Conservation (phyloP, 805 yeast genomes). For the Saturnispora diversa region DNA sequence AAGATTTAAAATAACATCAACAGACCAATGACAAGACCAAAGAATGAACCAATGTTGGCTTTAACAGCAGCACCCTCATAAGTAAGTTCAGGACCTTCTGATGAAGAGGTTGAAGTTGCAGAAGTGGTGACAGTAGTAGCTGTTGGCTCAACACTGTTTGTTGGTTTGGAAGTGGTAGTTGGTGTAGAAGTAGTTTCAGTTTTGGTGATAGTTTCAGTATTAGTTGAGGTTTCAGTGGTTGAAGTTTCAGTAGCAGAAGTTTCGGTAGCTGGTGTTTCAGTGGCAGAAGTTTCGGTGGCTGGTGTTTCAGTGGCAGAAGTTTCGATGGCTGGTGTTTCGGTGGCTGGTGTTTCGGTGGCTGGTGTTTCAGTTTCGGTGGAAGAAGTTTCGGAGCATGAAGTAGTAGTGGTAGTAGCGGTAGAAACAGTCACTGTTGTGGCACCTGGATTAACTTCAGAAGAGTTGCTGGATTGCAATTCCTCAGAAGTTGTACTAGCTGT, state of each 20-base stretch:
- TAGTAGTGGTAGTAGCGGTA: slow-evolving; percentile 1
- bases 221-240: not conserved
- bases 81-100: slow-evolving; percentile 11
- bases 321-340: not conserved
- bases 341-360: slow-evolving; percentile 2
- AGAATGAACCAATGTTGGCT: not conserved
- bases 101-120: too few relatives aligned
- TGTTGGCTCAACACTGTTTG: slow-evolving; percentile 5
- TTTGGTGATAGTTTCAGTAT: not conserved
- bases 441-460: too few relatives aligned
- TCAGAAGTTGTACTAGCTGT: slow-evolving; percentile 1
- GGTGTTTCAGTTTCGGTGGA: slow-evolving; percentile 1
- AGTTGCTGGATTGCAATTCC: too few relatives aligned
- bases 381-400: slow-evolving; percentile 3
- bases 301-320: slow-evolving; percentile 8
- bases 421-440: not conserved
- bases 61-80: slow-evolving; percentile 16
- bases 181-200: slow-evolving; percentile 6
- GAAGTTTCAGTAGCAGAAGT: slow-evolving; percentile 2
- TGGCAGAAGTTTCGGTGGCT: slow-evolving; percentile 1
- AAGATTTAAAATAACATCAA: not conserved
- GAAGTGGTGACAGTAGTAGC: slow-evolving; percentile 7
- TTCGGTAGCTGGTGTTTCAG: slow-evolving; percentile 4
- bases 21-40: slow-evolving; percentile 6
- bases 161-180: slow-evolving; percentile 4